Evolutionary conservation across 2,329 filamentous ascomycete species (phyloP).

Genomic region (Ascochyta fabae): DNA sequence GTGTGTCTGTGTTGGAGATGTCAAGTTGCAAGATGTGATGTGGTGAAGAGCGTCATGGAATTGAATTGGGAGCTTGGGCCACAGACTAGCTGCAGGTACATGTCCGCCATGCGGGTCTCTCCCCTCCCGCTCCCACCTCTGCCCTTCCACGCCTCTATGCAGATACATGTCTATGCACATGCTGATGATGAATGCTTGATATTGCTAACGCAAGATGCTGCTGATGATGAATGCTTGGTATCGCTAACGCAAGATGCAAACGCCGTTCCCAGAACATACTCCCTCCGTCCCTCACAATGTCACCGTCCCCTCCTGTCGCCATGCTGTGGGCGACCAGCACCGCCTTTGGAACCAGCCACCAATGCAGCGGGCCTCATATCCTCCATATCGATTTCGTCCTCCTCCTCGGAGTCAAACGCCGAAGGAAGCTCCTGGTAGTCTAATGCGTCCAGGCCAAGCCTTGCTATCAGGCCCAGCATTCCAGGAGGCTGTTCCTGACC

Average conservation of each 20-base stretch:
- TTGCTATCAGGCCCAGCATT: slow-evolving; percentile 12
- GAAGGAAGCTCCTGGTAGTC: slow-evolving; percentile 28
- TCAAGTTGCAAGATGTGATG: slow-evolving; percentile 1
- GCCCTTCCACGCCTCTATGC: not conserved
- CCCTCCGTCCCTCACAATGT: not conserved
- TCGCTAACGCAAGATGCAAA: slow-evolving; percentile 2
- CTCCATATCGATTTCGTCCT: slow-evolving; percentile 23
- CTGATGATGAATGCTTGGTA: not conserved
- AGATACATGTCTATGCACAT: slow-evolving; percentile 6
- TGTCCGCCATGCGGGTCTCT: not conserved
- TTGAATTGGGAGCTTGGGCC: slow-evolving; percentile 14
- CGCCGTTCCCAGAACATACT: not conserved
- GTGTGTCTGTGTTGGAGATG: not conserved
- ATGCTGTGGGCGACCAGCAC: not conserved
- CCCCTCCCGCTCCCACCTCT: not conserved
- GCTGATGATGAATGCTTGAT: not conserved
- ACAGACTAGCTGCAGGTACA: slow-evolving; percentile 4
- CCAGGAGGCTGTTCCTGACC: slow-evolving; percentile 5
- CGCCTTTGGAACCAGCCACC: not conserved
- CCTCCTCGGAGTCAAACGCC: slow-evolving; percentile 32
- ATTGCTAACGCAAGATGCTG: slow-evolving; percentile 2
- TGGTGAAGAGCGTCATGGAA: slow-evolving; percentile 16
- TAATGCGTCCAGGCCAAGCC: slow-evolving; percentile 13
- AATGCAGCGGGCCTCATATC: not conserved
- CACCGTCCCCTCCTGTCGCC: not conserved